A percentile compares a stretch with the other conserved stretches of the same genome.
These are phyloP conservation scores for Russula brevipes DNA, from an alignment of 768 basidiomycete genomes.

Conservation along the genomic window DNA sequence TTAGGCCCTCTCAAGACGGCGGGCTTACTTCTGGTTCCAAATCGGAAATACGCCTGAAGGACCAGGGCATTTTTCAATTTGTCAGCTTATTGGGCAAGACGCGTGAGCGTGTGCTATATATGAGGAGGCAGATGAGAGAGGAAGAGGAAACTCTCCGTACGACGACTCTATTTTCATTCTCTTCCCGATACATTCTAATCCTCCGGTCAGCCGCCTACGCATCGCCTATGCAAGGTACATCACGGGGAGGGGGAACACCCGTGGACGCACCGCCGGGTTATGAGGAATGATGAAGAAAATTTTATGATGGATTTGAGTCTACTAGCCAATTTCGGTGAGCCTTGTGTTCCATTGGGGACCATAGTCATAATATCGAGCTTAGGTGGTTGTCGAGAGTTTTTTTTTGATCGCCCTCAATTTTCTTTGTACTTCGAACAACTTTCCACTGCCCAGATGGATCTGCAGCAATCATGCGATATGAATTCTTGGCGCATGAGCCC, in stretches of 20 bases:
- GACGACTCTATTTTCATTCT: slow-evolving; percentile 29
- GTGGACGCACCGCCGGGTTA: slow-evolving; percentile 30
- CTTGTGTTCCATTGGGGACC: neutral
- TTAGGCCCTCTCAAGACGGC: slow-evolving; percentile 64
- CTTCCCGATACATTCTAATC: neutral
- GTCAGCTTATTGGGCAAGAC: slow-evolving; percentile 70
- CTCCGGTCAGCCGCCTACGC: slow-evolving; percentile 23
- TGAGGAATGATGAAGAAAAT: slow-evolving; percentile 23
- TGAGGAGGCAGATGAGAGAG: slow-evolving; percentile 56
- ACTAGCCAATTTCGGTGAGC: slow-evolving; percentile 13
- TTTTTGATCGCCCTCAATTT: neutral
- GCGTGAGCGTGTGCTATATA: slow-evolving; percentile 67
- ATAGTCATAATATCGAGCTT: slow-evolving; percentile 1
- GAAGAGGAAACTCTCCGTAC: slow-evolving; percentile 60
- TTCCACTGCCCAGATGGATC: neutral
- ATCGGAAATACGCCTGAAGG: slow-evolving; percentile 62
- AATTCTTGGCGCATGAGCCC: neutral
- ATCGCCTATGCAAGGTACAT: slow-evolving; percentile 21
- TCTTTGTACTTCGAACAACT: neutral
- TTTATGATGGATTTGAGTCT: neutral
- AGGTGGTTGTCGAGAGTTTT: slow-evolving; percentile 4
- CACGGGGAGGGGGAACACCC: slow-evolving; percentile 23
- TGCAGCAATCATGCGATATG: neutral
- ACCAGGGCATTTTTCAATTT: slow-evolving; percentile 69
- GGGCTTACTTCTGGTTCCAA: slow-evolving; percentile 59